A percentile compares a stretch with the other conserved stretches of the same genome.
Conservation (phyloP, 768 basidiomycete species). For the Psilocybe cyanescens region DNA sequence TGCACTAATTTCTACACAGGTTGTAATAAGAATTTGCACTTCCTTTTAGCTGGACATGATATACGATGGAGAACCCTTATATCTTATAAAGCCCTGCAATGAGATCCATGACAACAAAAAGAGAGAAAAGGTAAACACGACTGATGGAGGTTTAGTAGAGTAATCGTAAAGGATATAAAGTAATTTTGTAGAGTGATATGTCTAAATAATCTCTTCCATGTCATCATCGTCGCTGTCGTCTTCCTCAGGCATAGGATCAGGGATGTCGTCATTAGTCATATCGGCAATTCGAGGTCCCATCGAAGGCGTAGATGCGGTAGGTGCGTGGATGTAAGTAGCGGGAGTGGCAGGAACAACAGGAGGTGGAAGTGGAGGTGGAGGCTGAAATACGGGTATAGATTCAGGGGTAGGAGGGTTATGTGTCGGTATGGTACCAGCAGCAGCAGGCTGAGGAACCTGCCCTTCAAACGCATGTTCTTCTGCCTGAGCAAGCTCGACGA, state of each 20-base stretch:
- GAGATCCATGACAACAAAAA: not conserved
- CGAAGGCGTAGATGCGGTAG: conserved; percentile 6
- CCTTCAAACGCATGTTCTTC: conserved; percentile 28
- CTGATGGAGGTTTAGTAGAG: not conserved
- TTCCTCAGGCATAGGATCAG: conserved; percentile 26
- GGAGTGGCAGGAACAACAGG: conserved; percentile 4
- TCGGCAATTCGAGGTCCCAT: conserved; percentile 3
- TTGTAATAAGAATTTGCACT: no score
- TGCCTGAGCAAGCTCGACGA: conserved; percentile 65
- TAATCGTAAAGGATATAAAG: conserved; percentile 1
- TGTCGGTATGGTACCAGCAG: not conserved
- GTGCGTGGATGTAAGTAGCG: not conserved
- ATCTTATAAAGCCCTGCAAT: not conserved
- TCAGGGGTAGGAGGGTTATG: conserved; percentile 7
- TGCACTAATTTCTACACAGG: no score
- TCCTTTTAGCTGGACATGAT: not conserved
- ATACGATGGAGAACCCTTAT: not conserved
- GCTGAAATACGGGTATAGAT: not conserved
- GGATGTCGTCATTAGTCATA: conserved; percentile 7
- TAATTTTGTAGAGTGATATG: conserved; percentile 2
- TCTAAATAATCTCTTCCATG: conserved; percentile 48
- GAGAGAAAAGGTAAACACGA: not conserved
- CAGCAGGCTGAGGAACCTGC: conserved; percentile 3
- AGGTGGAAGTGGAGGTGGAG: not conserved
- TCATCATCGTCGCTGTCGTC: conserved; percentile 42